These are phyloP conservation scores for Thozetella sp. DNA, from an alignment of 495 filamentous ascomycete species.

Conservation along the genomic window DNA sequence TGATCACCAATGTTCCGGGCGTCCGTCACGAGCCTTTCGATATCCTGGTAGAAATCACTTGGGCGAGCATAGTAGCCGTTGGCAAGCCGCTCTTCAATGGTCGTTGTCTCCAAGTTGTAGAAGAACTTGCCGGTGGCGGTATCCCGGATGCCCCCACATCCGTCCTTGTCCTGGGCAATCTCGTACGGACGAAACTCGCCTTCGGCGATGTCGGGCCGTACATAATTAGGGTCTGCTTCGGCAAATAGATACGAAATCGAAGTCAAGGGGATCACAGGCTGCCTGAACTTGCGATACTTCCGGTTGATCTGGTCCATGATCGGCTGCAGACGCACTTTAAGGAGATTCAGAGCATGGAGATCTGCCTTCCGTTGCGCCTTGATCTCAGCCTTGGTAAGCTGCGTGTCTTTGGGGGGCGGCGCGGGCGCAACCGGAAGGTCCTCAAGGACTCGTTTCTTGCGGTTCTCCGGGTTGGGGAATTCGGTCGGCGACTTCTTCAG, in stretches of 20 bases:
- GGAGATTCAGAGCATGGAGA: conserved; percentile 73
- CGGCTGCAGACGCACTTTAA: conserved; percentile 86
- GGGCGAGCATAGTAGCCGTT: conserved; percentile 94
- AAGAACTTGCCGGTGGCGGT: conserved; percentile 76
- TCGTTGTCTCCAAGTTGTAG: conserved; percentile 92
- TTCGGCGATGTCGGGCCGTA: conserved; percentile 73
- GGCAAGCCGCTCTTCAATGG: conserved; percentile 89
- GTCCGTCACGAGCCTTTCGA: conserved; percentile 82
- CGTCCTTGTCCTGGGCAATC: conserved; percentile 71
- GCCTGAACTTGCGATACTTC: conserved; percentile 80
- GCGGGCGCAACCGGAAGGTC: conserved; percentile 74
- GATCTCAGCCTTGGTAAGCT: conserved; percentile 72
- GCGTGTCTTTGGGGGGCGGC: conserved; percentile 54
- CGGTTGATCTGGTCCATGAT: conserved; percentile 94
- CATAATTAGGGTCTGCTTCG: conserved; percentile 77
- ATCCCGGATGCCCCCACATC: conserved; percentile 70
- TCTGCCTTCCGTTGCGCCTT: conserved; percentile 81
- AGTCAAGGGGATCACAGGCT: conserved; percentile 71
- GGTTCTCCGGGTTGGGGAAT: conserved; percentile 82
- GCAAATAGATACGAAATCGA: conserved; percentile 79
- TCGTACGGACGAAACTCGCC: conserved; percentile 73
- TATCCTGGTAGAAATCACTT: conserved; percentile 83
- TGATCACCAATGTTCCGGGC: conserved; percentile 73
- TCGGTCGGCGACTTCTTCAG: conserved; percentile 76
- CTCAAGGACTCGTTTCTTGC: conserved; percentile 83